A percentile compares a stretch with the other conserved stretches of the same genome.
Evolutionary conservation across 257 asterid species (phyloP).

Genomic region (Datura wrightii): DNA sequence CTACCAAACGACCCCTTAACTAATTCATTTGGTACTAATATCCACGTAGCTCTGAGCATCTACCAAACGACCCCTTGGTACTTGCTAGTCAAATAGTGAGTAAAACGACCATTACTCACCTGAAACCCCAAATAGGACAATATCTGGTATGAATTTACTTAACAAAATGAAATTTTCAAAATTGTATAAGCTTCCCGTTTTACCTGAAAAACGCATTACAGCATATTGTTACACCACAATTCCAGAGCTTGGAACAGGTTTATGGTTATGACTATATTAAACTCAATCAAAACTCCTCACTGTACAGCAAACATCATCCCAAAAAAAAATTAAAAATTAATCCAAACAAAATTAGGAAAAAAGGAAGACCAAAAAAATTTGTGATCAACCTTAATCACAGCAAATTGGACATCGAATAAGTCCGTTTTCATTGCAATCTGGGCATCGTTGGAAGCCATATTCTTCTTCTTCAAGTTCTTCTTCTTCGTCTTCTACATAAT

Average conservation of each 20-base stretch:
- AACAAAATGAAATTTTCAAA: not conserved
- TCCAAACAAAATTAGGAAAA: not conserved
- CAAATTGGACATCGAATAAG: slow-evolving; percentile 72
- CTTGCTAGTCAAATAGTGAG: too few species aligned
- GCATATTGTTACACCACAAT: not conserved
- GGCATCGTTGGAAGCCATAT: slow-evolving; percentile 68
- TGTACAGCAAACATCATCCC: slow-evolving; percentile 54
- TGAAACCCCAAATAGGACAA: not conserved
- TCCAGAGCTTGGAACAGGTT: slow-evolving; percentile 28
- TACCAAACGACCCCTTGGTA: too few species aligned
- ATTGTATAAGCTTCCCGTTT: slow-evolving; percentile 1
- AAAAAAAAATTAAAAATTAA: not conserved
- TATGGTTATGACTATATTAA: not conserved
- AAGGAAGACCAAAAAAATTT: not conserved
- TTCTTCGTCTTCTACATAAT: slow-evolving; percentile 43
- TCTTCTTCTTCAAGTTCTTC: slow-evolving; percentile 37
- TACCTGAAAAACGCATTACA: slow-evolving; percentile 17
- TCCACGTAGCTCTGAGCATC: too few species aligned
- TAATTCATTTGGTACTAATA: too few species aligned
- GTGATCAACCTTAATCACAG: slow-evolving; percentile 43
- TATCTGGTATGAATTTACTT: not conserved
- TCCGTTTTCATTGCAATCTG: slow-evolving; percentile 82
- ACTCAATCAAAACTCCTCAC: slow-evolving; percentile 40
- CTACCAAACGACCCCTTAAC: too few species aligned
- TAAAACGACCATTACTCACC: not conserved